Evolutionary conservation across 176 grass and related monocot species (phyloP), one percentile per base, ranked within the genome.

Genomic region (Ampelocalamus luodianensis): DNA sequence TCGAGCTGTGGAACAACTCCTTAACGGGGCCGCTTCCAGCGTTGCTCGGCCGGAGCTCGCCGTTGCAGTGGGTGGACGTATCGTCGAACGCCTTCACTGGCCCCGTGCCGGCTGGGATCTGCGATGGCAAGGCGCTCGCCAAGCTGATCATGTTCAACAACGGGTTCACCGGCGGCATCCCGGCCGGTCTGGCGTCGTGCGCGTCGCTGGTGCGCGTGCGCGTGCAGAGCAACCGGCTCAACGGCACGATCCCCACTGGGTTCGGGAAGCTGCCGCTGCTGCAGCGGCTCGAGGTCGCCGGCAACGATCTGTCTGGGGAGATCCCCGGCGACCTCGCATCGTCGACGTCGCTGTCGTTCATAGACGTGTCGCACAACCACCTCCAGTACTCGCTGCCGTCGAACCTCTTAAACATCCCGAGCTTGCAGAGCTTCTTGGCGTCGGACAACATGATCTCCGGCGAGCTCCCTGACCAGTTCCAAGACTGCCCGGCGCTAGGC

Each of bases 1-100:
- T 98, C 64, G 96, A 95, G 88, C 93, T 98, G 0, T 98, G 96
- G 96, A 98, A 98, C 68, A 98, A 98, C 86, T 95, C 96, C 0
- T 58, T 98, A 32, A 92, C 91, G 0, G 96, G 93, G 2, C 29
- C 81, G 13, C 96, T 98, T 0, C 96, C 96, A 0, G 67, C 82
- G 34, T 50, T 40, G 73, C 93, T 98, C 5, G 96, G 96, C 20
- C 79, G 74, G 77, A 95, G 55, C 77, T 90, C 96, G 66, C 78
- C 87, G 18, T 10, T 98, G 74, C 91, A 95, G 87, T 98, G 96
- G 96, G 76, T 98, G 42, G 96, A 98, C 76, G 96, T 95, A 67
- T 98, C 96, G 11, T 95, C 96, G 2, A 98, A 98, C 76, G 65
- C 80, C 8, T 77, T 98, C 22, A 89, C 85, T 2, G 96, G 93